A percentile compares a stretch with the other conserved stretches of the same genome.
These are phyloP conservation scores for Russula sp. DNA, from an alignment of 768 basidiomycete genomes.

Conservation along the genomic window DNA sequence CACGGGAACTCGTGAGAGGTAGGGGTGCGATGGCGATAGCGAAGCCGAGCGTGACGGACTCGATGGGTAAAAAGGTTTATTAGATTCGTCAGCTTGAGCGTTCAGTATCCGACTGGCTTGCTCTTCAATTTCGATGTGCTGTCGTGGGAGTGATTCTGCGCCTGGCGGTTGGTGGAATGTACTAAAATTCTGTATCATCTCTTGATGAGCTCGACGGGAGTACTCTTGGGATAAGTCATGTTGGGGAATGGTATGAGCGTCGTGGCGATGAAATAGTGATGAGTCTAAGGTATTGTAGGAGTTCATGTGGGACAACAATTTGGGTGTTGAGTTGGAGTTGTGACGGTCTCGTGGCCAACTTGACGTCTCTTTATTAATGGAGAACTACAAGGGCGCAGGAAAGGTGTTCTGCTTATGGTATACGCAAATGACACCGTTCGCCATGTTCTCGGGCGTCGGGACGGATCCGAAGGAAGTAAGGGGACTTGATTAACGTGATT, in stretches of 20 bases:
- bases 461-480: background rate
- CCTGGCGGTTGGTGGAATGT: slow-evolving; percentile 4
- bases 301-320: slow-evolving; percentile 10
- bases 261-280: slow-evolving; percentile 4
- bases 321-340: background rate
- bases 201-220: background rate
- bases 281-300: slow-evolving; percentile 5
- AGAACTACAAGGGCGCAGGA: slow-evolving; percentile 3
- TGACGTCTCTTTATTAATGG: slow-evolving; percentile 8
- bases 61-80: background rate
- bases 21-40: background rate
- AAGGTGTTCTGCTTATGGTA: background rate
- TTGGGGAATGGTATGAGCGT: background rate
- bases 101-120: background rate
- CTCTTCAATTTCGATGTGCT: background rate
- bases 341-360: background rate
- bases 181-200: background rate
- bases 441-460: background rate
- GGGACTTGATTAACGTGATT: background rate
- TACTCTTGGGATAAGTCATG: slow-evolving; percentile 6
- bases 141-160: slow-evolving; percentile 9
- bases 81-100: slow-evolving; percentile 3
- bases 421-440: background rate
- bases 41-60: slow-evolving; percentile 6
- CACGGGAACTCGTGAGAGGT: background rate